Base-by-base conservation (phyloP, 495 filamentous ascomycete species). In the Podospora comata region DNA sequence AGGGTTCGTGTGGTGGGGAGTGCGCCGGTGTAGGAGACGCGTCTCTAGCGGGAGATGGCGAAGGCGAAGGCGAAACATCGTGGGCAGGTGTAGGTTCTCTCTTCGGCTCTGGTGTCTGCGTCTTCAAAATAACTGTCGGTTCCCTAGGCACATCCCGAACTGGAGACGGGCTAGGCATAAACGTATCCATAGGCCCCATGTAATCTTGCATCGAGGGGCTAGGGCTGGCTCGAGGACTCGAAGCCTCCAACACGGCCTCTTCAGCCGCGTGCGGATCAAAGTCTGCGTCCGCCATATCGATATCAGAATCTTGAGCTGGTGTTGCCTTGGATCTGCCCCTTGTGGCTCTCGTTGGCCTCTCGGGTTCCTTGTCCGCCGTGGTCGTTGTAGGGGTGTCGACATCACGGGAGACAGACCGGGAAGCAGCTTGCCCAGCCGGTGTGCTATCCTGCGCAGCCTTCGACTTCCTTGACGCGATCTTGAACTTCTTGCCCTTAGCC, bases 401-500 rank as follows among this genome's bases (percentile, higher is more conserved):
- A 6, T 48, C 61, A 34, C 20, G 58, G 5, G 55, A 66, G 48
- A 26, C 15, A 44, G 62, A 69, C 48, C 60, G 71, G 54, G 61
- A 58, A 53, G 67, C 65, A 27, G 65, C 27, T 18, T 74, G 70
- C 53, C 26, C n/a, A 23, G 71, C 69, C 11, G 70, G 67, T 3
- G 77, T 53, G 5, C 62, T 13, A 26, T 32, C 27, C 57, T 56
- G 65, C 16, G 56, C 26, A 48, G 56, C 57, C 16, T 62, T 56
- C 18, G 71, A 72, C 61, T 70, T 78, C 5, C 75, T 71, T 30
- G 70, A 67, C 16, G 72, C 69, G 34, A 82, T 83, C 73, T 78
- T 82, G 66, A 82, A 72, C 58, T 79, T 83, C 68, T 77, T 82
- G 56, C 81, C 81, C 58, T 74, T 77, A 15, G 81, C 68, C 57